Percentiles rank a stretch among this genome's conserved stretches.
phyloP scores from a whole-genome alignment of 208 protist species.

The Acanthamoeba healyi region DNA sequence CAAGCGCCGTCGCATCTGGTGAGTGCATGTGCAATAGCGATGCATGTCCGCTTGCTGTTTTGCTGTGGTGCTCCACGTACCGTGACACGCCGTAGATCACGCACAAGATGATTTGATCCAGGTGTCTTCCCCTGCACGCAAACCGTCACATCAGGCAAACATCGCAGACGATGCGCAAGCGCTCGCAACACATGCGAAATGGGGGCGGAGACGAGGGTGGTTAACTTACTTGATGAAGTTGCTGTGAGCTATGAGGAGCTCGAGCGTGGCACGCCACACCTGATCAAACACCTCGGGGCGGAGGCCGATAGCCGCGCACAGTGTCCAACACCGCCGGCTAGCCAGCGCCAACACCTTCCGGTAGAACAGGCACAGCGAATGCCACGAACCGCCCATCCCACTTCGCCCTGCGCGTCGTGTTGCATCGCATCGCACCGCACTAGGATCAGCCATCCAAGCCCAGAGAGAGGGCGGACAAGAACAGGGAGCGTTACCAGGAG shows the following conservation, averaged over 20 bases:
- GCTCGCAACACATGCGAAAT: neutral
- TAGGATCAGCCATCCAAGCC: neutral
- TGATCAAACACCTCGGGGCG: constrained; percentile 43
- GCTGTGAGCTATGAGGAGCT: constrained; percentile 6
- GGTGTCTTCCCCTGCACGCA: neutral
- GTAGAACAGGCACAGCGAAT: constrained; percentile 59
- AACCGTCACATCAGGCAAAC: neutral
- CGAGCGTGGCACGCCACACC: neutral
- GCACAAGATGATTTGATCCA: constrained; percentile 68
- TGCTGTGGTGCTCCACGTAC: neutral
- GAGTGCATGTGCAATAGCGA: too few species aligned
- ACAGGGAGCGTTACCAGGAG: neutral
- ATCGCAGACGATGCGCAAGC: too few species aligned
- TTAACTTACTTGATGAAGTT: constrained; percentile 43
- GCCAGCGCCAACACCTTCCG: constrained; percentile 18
- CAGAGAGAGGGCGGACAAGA: too few species aligned
- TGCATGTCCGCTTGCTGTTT: too few species aligned
- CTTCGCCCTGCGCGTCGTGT: constrained; percentile 10
- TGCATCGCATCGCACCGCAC: neutral
- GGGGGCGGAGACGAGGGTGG: neutral
- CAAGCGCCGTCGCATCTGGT: too few species aligned
- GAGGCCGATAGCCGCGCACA: constrained; percentile 38
- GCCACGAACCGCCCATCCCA: neutral
- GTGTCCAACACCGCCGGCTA: neutral
- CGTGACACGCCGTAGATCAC: constrained; percentile 50